Evolutionary conservation across 805 yeast genomes (phyloP), one percentile per base, ranked within the genome.

Genomic region (Teunomyces kruisii): DNA sequence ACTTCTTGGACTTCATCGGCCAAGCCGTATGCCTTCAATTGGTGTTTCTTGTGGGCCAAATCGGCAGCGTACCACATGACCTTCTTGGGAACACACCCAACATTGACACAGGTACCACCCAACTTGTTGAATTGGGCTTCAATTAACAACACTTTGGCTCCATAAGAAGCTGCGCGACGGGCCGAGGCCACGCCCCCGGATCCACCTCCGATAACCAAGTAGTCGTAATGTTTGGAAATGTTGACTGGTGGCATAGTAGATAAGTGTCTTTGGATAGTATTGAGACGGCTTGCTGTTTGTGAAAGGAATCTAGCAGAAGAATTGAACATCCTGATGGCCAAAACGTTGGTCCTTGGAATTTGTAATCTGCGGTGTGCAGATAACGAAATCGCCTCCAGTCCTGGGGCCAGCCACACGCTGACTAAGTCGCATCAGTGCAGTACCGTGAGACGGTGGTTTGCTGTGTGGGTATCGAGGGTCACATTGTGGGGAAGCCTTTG

Each of bases 151-250:
- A 94, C 84, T 55, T 89, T 88, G 19, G 95, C 96, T 19, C 99
- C 99, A 56, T 91, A 81, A 27, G 81, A 78, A 30, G 98, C 97
- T 9, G 99, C 98, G 58, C 98, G 82, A 67, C 99, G 83, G 12
- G 97, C 95, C 15, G 95, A 84, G n/a, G 99, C 97, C 37, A 94
- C 97, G 55, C 99, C 99, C 39, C 98, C 99, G 30, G 97, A 89
- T 10, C 99, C 99, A 47, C 99, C 99, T 42, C 99, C 99, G 54
- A 94, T 94, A 47, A 94, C 99, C 42, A 94, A 73, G 64, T 88
- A 92, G 60, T 94, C 90, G 75, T 83, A 94, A 64, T 88, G 92
- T 41, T 70, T 62, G 12, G 39, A 14, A 22, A 61, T 41, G 40
- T 62, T 45, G 57, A 74, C 30, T 24, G 85, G 82, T 32, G 88